Evolutionary conservation across 345 rosid genomes (phyloP).

Genomic region (Gossypium stocksii): DNA sequence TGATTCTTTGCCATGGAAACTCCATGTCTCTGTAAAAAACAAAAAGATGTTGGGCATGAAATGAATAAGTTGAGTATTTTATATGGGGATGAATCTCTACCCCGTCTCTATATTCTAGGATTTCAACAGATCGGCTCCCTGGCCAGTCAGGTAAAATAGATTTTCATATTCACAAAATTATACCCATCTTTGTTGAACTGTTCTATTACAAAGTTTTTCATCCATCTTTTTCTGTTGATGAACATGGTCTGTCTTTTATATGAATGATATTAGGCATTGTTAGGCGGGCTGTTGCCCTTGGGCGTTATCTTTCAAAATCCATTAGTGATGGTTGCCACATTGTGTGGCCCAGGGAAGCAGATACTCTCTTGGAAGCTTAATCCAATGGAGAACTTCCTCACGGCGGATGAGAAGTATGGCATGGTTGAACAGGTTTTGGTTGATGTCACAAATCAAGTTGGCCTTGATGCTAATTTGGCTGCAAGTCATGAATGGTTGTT

Average conservation of each 20-base stretch:
- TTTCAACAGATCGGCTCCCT: slow-evolving; percentile 89
- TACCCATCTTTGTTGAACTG: not conserved
- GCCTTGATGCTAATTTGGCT: slow-evolving; percentile 89
- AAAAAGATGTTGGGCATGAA: slow-evolving; percentile 96
- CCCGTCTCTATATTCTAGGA: slow-evolving; percentile 85
- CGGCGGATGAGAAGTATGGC: slow-evolving; percentile 79
- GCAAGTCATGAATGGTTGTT: slow-evolving; percentile 88
- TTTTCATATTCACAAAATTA: not conserved
- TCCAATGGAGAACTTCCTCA: slow-evolving; percentile 71
- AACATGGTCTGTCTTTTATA: not conserved
- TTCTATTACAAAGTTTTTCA: not conserved
- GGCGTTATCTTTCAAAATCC: slow-evolving; percentile 98
- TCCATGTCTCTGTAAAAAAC: too few relatives aligned
- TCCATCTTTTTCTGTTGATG: not conserved
- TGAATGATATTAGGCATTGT: slow-evolving; percentile 58
- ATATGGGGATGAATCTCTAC: slow-evolving; percentile 87
- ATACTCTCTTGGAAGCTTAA: slow-evolving; percentile 93
- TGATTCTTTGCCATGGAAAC: too few relatives aligned
- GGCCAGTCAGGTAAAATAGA: slow-evolving; percentile 57
- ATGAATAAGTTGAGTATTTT: slow-evolving; percentile 88
- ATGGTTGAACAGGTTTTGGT: slow-evolving; percentile 95
- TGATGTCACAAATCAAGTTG: slow-evolving; percentile 92
- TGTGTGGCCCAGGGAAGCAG: slow-evolving; percentile 94
- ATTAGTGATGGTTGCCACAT: slow-evolving; percentile 79
- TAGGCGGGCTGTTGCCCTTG: slow-evolving; percentile 88